Evolutionary conservation across 441 rosid genomes (phyloP).

Genomic region (Gossypium davidsonii): DNA sequence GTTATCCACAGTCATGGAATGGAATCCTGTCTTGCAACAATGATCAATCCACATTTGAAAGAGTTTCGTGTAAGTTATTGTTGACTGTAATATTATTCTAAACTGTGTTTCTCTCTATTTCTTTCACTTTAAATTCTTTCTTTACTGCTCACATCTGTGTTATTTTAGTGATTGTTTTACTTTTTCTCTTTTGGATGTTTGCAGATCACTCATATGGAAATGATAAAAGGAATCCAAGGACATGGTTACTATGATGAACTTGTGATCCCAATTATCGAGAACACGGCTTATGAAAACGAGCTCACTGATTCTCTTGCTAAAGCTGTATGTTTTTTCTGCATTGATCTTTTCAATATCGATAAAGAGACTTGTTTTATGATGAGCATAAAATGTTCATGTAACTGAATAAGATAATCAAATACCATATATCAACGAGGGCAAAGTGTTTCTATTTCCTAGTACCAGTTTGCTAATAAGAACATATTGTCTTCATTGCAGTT

Average conservation of each 20-base stretch:
- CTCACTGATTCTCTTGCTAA: constrained; percentile 84
- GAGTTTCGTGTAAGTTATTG: constrained; percentile 66
- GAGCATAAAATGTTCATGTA: not conserved
- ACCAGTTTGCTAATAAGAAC: not conserved
- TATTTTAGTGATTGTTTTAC: constrained; percentile 4
- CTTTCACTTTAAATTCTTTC: not conserved
- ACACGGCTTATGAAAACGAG: constrained; percentile 85
- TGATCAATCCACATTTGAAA: constrained; percentile 73
- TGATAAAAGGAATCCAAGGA: constrained; percentile 97
- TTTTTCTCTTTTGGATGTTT: constrained; percentile 16
- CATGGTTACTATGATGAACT: constrained; percentile 95
- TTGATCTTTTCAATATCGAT: not conserved
- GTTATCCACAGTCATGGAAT: constrained; percentile 97
- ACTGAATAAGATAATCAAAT: not conserved
- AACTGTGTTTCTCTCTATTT: not conserved
- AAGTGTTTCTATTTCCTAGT: not conserved
- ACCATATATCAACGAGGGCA: not conserved
- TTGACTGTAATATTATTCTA: not conserved
- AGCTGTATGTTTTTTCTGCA: constrained; percentile 48
- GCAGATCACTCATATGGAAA: constrained; percentile 96
- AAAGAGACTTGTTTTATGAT: not conserved
- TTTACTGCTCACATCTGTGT: not conserved
- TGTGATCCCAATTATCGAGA: constrained; percentile 91
- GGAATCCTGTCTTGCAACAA: constrained; percentile 89
- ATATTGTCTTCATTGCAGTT: not conserved